Evolutionary conservation across 2,329 filamentous ascomycete genomes (phyloP).

Genomic region (Orbilia blumenaviensis): DNA sequence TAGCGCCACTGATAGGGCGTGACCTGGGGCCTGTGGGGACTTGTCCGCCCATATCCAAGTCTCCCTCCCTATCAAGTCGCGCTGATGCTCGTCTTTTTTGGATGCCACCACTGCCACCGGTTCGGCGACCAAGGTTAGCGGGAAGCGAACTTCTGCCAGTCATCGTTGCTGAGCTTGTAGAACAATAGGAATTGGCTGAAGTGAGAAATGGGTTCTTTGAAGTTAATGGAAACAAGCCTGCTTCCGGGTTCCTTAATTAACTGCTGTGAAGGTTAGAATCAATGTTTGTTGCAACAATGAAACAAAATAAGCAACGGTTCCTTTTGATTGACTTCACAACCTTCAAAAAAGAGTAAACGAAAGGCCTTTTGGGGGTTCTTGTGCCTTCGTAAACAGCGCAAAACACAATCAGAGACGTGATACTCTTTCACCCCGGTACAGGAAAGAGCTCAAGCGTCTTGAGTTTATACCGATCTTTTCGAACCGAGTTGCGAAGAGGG

Average conservation of each 20-base stretch:
- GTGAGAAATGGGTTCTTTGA: background rate
- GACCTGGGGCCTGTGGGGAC: constrained; percentile 31
- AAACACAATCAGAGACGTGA: constrained; percentile 39
- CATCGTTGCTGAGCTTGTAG: constrained; percentile 5
- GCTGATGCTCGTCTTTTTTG: constrained; percentile 34
- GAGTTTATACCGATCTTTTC: constrained; percentile 36
- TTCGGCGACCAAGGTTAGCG: constrained; percentile 39
- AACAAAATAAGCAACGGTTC: constrained; percentile 17
- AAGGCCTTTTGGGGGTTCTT: constrained; percentile 20
- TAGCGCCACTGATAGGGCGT: constrained; percentile 32
- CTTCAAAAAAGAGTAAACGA: constrained; percentile 17
- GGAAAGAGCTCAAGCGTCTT: constrained; percentile 51
- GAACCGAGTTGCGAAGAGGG: constrained; percentile 45
- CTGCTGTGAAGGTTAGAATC: constrained; percentile 25
- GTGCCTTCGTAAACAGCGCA: constrained; percentile 24
- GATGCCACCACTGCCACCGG: constrained; percentile 23
- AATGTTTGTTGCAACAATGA: constrained; percentile 3
- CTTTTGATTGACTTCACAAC: constrained; percentile 18
- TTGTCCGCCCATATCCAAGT: constrained; percentile 49
- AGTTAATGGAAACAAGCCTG: constrained; percentile 2
- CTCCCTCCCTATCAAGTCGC: constrained; percentile 41
- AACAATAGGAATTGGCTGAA: background rate
- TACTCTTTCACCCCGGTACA: constrained; percentile 52
- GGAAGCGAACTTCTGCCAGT: constrained; percentile 46
- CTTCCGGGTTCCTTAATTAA: constrained; percentile 11